phyloP scores from a whole-genome alignment of 208 protist species.

The Leishmania amazonensis region DNA sequence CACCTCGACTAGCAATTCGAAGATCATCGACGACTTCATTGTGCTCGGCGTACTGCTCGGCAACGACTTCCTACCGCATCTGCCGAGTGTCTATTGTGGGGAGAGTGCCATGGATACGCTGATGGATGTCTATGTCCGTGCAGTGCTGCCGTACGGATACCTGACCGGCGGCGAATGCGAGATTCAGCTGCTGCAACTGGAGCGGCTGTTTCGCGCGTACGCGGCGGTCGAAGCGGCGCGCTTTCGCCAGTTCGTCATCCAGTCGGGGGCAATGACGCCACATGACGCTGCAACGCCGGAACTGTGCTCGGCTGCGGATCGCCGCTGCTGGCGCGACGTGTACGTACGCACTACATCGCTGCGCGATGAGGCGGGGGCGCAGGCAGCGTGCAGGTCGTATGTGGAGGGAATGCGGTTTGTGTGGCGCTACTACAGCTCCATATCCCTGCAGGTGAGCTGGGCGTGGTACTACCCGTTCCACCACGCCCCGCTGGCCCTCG shows the following conservation, averaged over 20 bases:
- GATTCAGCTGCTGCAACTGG: constrained; percentile 71
- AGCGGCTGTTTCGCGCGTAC: constrained; percentile 64
- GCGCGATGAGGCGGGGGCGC: constrained; percentile 29
- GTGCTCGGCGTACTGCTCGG: constrained; percentile 75
- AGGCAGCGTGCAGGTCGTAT: constrained; percentile 70
- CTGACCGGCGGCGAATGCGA: constrained; percentile 67
- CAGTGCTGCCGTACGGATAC: constrained; percentile 85
- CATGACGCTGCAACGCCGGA: constrained; percentile 33
- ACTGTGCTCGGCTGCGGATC: constrained; percentile 42
- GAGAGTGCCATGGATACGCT: constrained; percentile 80
- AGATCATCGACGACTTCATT: constrained; percentile 88
- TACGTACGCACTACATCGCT: constrained; percentile 60
- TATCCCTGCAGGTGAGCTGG: constrained; percentile 60
- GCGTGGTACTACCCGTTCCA: constrained; percentile 84
- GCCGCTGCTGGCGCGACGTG: constrained; percentile 44
- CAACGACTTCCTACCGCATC: constrained; percentile 84
- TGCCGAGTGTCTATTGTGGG: constrained; percentile 77
- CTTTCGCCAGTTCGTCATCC: constrained; percentile 65
- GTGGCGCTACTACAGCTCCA: constrained; percentile 84
- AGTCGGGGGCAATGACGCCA: constrained; percentile 36
- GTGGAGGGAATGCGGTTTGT: constrained; percentile 80
- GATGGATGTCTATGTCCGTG: constrained; percentile 75
- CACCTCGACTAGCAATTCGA: constrained; percentile 64
- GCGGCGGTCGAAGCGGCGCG: constrained; percentile 61
- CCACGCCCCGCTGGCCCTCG: constrained; percentile 70